Conservation (phyloP, 495 filamentous ascomycete genomes). For the Podospora bellae-mahoneyi region DNA sequence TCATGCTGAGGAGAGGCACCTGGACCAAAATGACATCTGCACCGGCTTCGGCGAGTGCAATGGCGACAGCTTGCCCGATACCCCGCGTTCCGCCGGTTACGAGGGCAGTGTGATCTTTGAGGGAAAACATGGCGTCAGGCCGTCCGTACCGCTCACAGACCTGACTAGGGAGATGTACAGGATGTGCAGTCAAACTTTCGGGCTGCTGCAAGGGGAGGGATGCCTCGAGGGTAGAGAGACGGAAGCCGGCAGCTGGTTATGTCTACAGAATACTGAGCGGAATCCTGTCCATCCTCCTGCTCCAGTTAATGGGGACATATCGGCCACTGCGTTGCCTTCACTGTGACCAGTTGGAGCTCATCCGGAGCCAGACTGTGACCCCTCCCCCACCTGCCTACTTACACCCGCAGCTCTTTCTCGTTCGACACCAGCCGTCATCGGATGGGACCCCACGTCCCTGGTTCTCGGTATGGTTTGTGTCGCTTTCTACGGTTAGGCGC, state of each 20-base stretch:
- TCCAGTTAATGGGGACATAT: no score
- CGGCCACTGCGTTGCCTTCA: not conserved
- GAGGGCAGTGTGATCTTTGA: conserved; percentile 70
- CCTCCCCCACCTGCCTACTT: not conserved
- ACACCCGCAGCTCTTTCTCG: not conserved
- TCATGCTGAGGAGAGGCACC: conserved; percentile 30
- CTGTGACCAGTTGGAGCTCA: not conserved
- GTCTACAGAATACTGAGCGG: no score
- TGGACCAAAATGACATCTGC: conserved; percentile 76
- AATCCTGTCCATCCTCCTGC: no score
- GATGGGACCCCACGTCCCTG: not conserved
- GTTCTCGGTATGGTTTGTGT: not conserved
- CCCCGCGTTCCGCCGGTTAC: conserved; percentile 86
- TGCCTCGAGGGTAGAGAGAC: not conserved
- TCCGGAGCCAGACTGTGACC: not conserved
- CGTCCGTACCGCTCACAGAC: not conserved
- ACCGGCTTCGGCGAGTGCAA: conserved; percentile 78
- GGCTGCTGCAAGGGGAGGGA: not conserved
- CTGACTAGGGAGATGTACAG: no score
- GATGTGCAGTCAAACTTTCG: not conserved
- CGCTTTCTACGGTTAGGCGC: not conserved
- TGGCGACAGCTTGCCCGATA: conserved; percentile 79
- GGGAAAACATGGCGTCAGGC: conserved; percentile 45
- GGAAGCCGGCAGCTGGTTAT: no score
- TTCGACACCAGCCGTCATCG: not conserved